These are phyloP conservation scores for Amyloporia xantha DNA, from an alignment of 768 basidiomycete species.

Conservation along the genomic window DNA sequence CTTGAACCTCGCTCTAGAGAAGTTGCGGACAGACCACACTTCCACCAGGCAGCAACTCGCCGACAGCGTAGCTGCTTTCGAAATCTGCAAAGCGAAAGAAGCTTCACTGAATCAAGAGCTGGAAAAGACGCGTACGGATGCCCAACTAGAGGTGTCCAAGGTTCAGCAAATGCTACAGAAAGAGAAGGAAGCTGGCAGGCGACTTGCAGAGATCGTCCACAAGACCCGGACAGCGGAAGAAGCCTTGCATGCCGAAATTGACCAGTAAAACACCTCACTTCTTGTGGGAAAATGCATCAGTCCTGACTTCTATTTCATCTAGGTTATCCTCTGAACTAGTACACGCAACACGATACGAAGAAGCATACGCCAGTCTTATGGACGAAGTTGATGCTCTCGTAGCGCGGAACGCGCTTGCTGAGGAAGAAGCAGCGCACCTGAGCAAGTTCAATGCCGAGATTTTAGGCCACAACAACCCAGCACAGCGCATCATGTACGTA, in stretches of 20 bases:
- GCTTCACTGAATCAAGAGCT: conserved; percentile 24
- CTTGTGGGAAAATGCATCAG: neutral
- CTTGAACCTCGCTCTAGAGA: conserved; percentile 35
- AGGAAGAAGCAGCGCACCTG: conserved; percentile 71
- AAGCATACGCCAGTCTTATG: conserved; percentile 60
- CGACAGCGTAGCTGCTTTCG: conserved; percentile 15
- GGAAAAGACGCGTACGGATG: conserved; percentile 21
- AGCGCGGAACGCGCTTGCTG: conserved; percentile 67
- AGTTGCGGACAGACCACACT: conserved; percentile 15
- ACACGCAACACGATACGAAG: conserved; percentile 58
- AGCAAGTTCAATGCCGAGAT: conserved; percentile 83
- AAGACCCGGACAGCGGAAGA: conserved; percentile 61
- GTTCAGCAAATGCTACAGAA: conserved; percentile 21
- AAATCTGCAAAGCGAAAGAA: conserved; percentile 14
- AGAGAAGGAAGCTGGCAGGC: conserved; percentile 35
- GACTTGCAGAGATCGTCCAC: conserved; percentile 43
- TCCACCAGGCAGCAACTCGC: conserved; percentile 16
- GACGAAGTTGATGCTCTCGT: conserved; percentile 61
- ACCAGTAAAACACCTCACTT: conserved; percentile 44
- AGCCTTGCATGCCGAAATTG: conserved; percentile 59
- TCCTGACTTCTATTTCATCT: neutral
- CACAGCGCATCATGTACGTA: conserved; percentile 82
- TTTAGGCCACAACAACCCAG: conserved; percentile 76
- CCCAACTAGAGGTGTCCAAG: conserved; percentile 26
- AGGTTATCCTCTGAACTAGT: conserved; percentile 47